Base-by-base conservation (phyloP, 352 stramenopile species). In the Globisporangium recalcitrans region DNA sequence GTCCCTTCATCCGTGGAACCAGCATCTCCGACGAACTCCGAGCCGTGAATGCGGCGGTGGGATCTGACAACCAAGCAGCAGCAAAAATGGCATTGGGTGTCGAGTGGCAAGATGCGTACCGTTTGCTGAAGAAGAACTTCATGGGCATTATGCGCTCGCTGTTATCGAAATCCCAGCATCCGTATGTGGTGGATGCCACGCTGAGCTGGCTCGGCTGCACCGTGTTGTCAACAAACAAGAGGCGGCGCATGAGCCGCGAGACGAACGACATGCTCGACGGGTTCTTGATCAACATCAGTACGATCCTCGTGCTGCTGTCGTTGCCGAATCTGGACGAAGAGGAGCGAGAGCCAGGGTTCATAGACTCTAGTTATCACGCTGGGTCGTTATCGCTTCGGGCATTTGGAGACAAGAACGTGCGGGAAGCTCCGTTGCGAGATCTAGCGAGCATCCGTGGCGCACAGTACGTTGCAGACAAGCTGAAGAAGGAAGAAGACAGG, bases 271-370 rank as follows among this genome's bases (percentile, higher is more conserved):
- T 74, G 22, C 67, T 88, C 46, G 83, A 92, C 52, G 83, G 83
- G 1, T 79, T 90, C 32, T 63, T 92, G 48, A 74, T 88, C 32
- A 92, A 92, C 64, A 54, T 92, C 42, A 79, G 65, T 2, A 72
- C 72, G 2, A 77, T 78, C 44, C 58, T 90, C 6, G 72, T 88
- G 2, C 61, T 72, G 27, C 55, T 79, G 19, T 69, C 73, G 11
- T 57, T 82, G 1, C 68, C 71, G n/a, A 46, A 78, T n/a, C 46
- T 86, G 8, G 54, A 73, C 7, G 67, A 72, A 1, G 69, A 60
- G 1, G 66, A 73, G 36, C 22, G 51, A 67, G 42, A 57, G 64
- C 24, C 54, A 60, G 31, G 66, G 58, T 4, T 40, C 7, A 70
- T 92, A 10, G 75, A 90, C 58, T 58, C 67, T n/a, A 67, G 48